These are phyloP conservation scores for Chaetomium fimeti DNA, from an alignment of 495 filamentous ascomycete species.

Conservation along the genomic window DNA sequence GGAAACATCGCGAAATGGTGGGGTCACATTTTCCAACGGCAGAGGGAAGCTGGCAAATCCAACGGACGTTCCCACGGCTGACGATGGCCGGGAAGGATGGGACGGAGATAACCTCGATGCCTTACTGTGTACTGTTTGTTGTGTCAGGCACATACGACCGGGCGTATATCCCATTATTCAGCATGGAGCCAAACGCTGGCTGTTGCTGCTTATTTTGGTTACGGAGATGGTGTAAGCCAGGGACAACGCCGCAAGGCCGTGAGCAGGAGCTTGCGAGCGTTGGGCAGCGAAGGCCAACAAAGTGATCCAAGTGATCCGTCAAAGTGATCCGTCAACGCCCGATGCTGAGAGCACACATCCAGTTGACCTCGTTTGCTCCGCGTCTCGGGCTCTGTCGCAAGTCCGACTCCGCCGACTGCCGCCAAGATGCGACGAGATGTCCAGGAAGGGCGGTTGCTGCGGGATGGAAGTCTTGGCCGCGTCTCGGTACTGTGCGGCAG, in stretches of 20 bases:
- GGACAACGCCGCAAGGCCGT: too few relatives aligned
- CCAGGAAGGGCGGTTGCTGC: not conserved
- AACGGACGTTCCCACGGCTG: not conserved
- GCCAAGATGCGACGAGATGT: conserved; percentile 5
- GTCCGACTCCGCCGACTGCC: conserved; percentile 15
- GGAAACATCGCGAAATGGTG: not conserved
- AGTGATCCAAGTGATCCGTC: too few relatives aligned
- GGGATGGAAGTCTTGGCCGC: not conserved
- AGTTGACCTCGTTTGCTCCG: not conserved
- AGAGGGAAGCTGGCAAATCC: not conserved
- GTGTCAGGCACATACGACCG: too few relatives aligned
- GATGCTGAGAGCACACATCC: not conserved
- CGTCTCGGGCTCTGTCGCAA: conserved; percentile 13
- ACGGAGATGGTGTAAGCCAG: too few relatives aligned
- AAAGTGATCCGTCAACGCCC: not conserved
- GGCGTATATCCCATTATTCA: too few relatives aligned
- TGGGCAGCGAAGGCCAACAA: too few relatives aligned
- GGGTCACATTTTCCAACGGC: not conserved
- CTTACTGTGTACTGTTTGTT: too few relatives aligned
- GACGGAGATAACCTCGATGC: too few relatives aligned
- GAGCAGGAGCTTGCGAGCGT: too few relatives aligned
- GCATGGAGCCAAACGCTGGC: too few relatives aligned
- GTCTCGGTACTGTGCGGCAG: conserved; percentile 17
- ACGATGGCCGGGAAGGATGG: not conserved
- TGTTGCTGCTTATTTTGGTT: too few relatives aligned